phyloP scores from a whole-genome alignment of 345 rosid species.

The Acer negundo region DNA sequence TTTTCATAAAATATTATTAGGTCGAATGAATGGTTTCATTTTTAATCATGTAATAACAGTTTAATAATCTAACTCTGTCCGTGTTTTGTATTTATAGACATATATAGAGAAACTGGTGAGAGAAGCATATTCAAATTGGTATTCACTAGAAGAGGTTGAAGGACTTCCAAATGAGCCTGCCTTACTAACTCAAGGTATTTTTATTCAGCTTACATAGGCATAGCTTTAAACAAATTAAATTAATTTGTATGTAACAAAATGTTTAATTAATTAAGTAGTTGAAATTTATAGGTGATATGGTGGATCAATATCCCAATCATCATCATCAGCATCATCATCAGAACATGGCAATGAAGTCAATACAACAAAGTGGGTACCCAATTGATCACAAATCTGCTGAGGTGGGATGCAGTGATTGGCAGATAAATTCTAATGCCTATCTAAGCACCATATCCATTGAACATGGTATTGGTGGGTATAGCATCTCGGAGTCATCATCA shows the following conservation, averaged over 20 bases:
- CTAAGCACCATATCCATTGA: slow-evolving; percentile 20
- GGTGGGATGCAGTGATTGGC: slow-evolving; percentile 33
- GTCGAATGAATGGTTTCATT: too few species aligned
- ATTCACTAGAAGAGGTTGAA: slow-evolving; percentile 47
- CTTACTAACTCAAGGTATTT: slow-evolving; percentile 59
- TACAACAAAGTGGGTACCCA: slow-evolving; percentile 32
- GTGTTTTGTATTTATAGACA: slow-evolving; percentile 33
- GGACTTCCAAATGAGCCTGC: slow-evolving; percentile 42
- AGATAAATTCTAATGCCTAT: slow-evolving; percentile 13
- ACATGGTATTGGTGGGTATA: slow-evolving; percentile 22
- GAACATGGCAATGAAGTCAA: slow-evolving; percentile 23
- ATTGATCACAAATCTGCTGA: slow-evolving; percentile 18
- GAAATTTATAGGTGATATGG: slow-evolving; percentile 38
- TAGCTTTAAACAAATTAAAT: too few species aligned
- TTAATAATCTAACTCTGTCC: too few species aligned
- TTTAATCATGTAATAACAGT: too few species aligned
- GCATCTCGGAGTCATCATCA: slow-evolving; percentile 44
- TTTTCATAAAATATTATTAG: too few species aligned
- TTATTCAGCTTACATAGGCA: not conserved
- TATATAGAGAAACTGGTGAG: slow-evolving; percentile 50
- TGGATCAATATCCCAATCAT: slow-evolving; percentile 36
- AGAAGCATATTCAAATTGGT: slow-evolving; percentile 61
- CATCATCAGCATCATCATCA: slow-evolving; percentile 28
- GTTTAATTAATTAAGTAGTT: not conserved
- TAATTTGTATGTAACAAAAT: not conserved